Evolutionary conservation across 495 filamentous ascomycete genomes (phyloP).

Genomic region (Penicillium psychrofluorescens): DNA sequence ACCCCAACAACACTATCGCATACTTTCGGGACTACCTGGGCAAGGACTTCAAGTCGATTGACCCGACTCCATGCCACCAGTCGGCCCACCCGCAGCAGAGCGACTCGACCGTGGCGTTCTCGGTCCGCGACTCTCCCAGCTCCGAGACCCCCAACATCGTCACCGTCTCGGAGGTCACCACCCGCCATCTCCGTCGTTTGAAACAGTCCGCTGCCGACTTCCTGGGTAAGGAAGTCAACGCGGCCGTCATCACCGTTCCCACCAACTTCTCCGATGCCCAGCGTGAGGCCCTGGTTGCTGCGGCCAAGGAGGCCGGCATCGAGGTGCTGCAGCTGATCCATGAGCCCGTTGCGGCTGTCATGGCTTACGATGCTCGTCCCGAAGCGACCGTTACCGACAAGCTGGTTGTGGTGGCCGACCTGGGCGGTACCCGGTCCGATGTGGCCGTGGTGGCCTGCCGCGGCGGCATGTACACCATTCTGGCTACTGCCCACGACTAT

Average conservation of each 20-base stretch:
- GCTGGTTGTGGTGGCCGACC: conserved; percentile 83
- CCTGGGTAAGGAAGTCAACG: conserved; percentile 83
- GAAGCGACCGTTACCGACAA: conserved; percentile 73
- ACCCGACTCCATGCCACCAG: conserved; percentile 88
- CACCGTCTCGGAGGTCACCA: conserved; percentile 76
- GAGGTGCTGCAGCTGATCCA: conserved; percentile 88
- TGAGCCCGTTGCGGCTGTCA: conserved; percentile 84
- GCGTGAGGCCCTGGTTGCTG: conserved; percentile 65
- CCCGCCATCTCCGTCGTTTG: conserved; percentile 77
- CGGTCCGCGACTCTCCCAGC: conserved; percentile 65
- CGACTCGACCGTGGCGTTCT: conserved; percentile 71
- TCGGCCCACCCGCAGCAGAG: conserved; percentile 82
- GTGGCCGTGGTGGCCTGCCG: conserved; percentile 82
- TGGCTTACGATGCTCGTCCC: conserved; percentile 86
- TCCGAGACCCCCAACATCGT: conserved; percentile 59
- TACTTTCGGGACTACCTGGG: conserved; percentile 95
- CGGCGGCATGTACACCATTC: conserved; percentile 92
- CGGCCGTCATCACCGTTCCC: conserved; percentile 87
- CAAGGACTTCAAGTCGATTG: conserved; percentile 92
- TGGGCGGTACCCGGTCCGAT: conserved; percentile 90
- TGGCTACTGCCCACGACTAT: conserved; percentile 92
- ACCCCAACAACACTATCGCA: conserved; percentile 84
- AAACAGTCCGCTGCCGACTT: conserved; percentile 81
- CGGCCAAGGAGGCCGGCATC: conserved; percentile 74
- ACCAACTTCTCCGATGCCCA: conserved; percentile 88